Base-by-base conservation (phyloP, 2,329 filamentous ascomycete species). In the Spiromastix sp. region DNA sequence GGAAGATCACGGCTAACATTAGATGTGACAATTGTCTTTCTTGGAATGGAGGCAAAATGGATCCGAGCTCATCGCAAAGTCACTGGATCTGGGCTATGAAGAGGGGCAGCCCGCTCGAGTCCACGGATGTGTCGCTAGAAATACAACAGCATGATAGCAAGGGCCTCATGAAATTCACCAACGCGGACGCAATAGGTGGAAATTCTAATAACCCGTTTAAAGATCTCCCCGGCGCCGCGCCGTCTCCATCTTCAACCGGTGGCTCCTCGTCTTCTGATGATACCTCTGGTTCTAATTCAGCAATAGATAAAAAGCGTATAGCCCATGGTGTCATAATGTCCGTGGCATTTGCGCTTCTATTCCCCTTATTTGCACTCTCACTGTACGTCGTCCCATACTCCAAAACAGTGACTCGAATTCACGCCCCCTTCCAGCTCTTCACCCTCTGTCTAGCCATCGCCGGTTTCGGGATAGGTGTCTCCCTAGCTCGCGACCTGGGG, bases 1-100 rank as follows among this genome's bases (percentile, higher is more conserved):
- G 66, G 13, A 56, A 61, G 12, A 72, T 77, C 67, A 63, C 61
- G 15, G 72, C 71, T 11, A 76, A 76, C 46, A 58, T 77, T 15
- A 63, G 56, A 44, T 76, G 72, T 42, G 66, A 67, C 16, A 72
- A 66, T 40, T 76, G 72, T 47, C 49, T 65, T 22, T 62, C 51
- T 37, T 75, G 71, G 71, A 55, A 51, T 20, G 69, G 68, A 4
- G 70, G 71, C 3, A 57, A 51, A 18, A 70, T 72, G 61, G 61
- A 67, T 42, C 66, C 72, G 39, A 67, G 54, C 3, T 52, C 52
- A 17, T 37, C 48, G 2, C 55, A 48, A 2, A 66, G 64, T 11
- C 52, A 52, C 13, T 76, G 70, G 70, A 71, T 77, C 26, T 70
- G 63, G 48, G 70, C 64, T 8, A 56, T 57, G 33, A 59, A 57